phyloP scores from a whole-genome alignment of 306 rosid species.

The Fagus sylvatica region DNA sequence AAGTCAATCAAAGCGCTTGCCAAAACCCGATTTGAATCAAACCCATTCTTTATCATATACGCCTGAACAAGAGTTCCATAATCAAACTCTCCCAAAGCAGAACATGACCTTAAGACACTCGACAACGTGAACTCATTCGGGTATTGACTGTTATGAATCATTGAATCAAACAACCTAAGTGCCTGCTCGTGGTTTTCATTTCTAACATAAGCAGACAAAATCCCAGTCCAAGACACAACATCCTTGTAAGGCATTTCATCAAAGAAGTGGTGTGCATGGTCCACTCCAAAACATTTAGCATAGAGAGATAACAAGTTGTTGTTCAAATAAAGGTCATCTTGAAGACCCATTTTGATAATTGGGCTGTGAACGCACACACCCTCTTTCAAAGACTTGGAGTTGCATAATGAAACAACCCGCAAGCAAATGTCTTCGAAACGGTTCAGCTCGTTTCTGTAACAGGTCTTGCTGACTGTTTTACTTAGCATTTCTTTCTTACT shows the following conservation, averaged over 20 bases:
- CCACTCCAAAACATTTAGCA: constrained; percentile 56
- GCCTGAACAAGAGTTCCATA: constrained; percentile 49
- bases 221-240: constrained; percentile 69
- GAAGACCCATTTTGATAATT: constrained; percentile 58
- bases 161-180: constrained; percentile 46
- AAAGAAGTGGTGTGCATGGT: constrained; percentile 52
- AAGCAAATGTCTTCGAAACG: constrained; percentile 47
- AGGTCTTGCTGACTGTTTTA: constrained; percentile 29
- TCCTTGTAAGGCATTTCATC: constrained; percentile 75
- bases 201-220: constrained; percentile 54
- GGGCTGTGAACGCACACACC: constrained; percentile 64
- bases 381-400: constrained; percentile 45
- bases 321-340: constrained; percentile 47
- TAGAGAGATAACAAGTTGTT: constrained; percentile 58
- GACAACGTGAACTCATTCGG: constrained; percentile 66
- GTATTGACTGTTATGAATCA: constrained; percentile 40
- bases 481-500: constrained; percentile 28
- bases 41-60: constrained; percentile 56
- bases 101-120: constrained; percentile 51
- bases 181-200: constrained; percentile 43
- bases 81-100: constrained; percentile 43
- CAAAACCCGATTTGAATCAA: constrained; percentile 45
- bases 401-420: constrained; percentile 55
- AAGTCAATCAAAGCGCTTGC: constrained; percentile 51
- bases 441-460: constrained; percentile 25